phyloP scores from a whole-genome alignment of 345 rosid genomes.

The Pugionium cornutum region DNA sequence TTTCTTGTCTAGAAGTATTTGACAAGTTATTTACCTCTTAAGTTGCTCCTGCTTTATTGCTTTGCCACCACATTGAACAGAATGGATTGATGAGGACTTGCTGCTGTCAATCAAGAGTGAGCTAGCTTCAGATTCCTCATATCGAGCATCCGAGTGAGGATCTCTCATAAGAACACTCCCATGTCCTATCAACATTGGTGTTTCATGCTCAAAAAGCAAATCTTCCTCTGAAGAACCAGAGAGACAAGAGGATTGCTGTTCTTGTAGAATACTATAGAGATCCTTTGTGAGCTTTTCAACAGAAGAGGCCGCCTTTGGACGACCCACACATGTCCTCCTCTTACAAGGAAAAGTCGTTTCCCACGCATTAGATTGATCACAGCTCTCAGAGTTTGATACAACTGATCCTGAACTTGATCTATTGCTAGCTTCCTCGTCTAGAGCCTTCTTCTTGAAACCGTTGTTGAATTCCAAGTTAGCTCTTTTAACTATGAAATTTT shows the following conservation, averaged over 20 bases:
- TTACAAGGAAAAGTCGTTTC: conserved; percentile 77
- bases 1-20: background rate
- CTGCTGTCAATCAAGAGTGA: conserved; percentile 84
- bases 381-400: conserved; percentile 92
- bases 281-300: conserved; percentile 95
- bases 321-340: conserved; percentile 82
- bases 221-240: conserved; percentile 87
- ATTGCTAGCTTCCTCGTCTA: conserved; percentile 83
- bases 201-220: conserved; percentile 81
- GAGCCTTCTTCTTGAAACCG: conserved; percentile 55
- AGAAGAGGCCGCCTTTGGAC: conserved; percentile 80
- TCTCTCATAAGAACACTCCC: conserved; percentile 90
- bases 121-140: conserved; percentile 98
- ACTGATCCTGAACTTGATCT: conserved; percentile 99
- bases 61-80: conserved; percentile 34
- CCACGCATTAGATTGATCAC: conserved; percentile 89
- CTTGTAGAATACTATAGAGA: conserved; percentile 80
- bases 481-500: conserved; percentile 46
- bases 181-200: conserved; percentile 94
- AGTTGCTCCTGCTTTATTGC: conserved; percentile 49
- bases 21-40: conserved; percentile 54
- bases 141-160: conserved; percentile 72
- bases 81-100: conserved; percentile 35
- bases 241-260: conserved; percentile 88
- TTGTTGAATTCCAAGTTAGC: conserved; percentile 48